Conservation (phyloP, 2,329 filamentous ascomycete genomes). For the Chrysosporium queenslandicum region DNA sequence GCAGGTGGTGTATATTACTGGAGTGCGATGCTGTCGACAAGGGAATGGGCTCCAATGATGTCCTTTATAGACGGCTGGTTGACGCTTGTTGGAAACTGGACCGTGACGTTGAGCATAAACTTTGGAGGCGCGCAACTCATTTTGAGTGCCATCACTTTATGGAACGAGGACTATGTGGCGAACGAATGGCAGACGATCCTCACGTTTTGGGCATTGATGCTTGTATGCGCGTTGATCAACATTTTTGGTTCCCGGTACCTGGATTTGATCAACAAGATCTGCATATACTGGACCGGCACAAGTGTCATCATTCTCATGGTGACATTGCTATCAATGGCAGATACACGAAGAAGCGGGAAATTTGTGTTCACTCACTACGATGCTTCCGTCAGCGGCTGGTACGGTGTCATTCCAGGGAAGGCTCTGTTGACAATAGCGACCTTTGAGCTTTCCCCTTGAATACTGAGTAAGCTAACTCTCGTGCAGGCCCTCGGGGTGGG, state of each 20-base stretch:
- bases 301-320: slow-evolving; percentile 59
- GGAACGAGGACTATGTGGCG: slow-evolving; percentile 57
- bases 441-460: too few relatives aligned
- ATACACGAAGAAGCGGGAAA: slow-evolving; percentile 45
- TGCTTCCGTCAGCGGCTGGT: slow-evolving; percentile 54
- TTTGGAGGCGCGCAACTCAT: slow-evolving; percentile 63
- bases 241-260: slow-evolving; percentile 53
- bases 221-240: slow-evolving; percentile 55
- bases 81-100: slow-evolving; percentile 65
- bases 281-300: slow-evolving; percentile 60
- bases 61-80: slow-evolving; percentile 63
- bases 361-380: slow-evolving; percentile 63
- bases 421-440: too few relatives aligned
- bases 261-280: slow-evolving; percentile 61
- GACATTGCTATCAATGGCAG: slow-evolving; percentile 52
- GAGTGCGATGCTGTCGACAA: slow-evolving; percentile 58
- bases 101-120: slow-evolving; percentile 56
- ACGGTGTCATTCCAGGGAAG: slow-evolving; percentile 22
- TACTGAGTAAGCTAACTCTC: slow-evolving; percentile 12
- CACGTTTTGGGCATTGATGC: slow-evolving; percentile 62
- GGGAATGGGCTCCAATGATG: slow-evolving; percentile 55
- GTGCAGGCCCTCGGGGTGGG: slow-evolving; percentile 53
- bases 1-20: slow-evolving; percentile 62
- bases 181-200: slow-evolving; percentile 61
- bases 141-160: slow-evolving; percentile 57